phyloP scores from a whole-genome alignment of 192 early-diverging fungal genomes.

The Mortierella hygrophila region DNA sequence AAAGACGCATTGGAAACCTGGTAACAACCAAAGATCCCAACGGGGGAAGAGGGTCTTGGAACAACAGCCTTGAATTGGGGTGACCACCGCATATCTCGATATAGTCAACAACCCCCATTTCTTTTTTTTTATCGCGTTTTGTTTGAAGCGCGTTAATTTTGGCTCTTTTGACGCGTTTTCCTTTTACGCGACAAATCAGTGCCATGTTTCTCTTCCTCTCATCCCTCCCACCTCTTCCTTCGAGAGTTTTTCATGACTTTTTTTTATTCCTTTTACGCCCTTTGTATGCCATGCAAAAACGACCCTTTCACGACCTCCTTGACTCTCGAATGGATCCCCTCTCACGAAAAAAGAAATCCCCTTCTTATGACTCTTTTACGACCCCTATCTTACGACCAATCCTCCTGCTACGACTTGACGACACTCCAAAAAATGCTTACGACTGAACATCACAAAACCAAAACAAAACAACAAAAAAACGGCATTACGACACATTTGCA shows the following conservation, averaged over 20 bases:
- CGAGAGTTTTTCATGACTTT: slow-evolving; percentile 4
- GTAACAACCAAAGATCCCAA: background rate
- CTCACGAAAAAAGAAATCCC: background rate
- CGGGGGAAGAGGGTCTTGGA: background rate
- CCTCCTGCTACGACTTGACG: background rate
- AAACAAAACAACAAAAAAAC: background rate
- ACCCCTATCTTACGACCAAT: background rate
- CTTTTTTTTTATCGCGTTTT: background rate
- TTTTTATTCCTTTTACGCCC: background rate
- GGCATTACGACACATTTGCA: background rate
- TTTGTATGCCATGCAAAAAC: background rate
- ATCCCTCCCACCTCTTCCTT: background rate
- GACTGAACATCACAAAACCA: background rate
- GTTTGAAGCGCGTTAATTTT: background rate
- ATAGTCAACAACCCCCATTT: background rate
- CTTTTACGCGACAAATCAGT: background rate
- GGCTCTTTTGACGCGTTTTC: background rate
- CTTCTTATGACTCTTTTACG: background rate
- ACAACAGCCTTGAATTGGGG: background rate
- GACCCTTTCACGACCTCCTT: background rate
- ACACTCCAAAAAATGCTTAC: background rate
- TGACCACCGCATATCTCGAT: background rate
- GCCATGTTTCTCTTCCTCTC: background rate
- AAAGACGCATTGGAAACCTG: background rate
- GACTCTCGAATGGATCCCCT: background rate